Base-by-base conservation (phyloP, 2,329 filamentous ascomycete genomes). In the Hortaea werneckii region DNA sequence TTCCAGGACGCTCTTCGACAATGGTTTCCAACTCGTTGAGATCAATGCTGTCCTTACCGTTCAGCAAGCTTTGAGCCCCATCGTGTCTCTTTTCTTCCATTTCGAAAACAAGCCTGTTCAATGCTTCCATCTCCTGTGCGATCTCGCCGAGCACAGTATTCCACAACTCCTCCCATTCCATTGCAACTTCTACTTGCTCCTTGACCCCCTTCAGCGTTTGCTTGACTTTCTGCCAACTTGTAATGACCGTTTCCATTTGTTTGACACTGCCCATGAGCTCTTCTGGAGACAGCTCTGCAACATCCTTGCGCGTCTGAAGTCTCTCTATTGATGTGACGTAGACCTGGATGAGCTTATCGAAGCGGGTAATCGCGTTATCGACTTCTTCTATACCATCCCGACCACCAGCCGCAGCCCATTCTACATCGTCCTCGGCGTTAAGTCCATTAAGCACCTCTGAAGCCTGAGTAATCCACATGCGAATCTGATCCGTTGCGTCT, bases 91-190 rank as follows among this genome's bases (percentile, higher is more conserved):
- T 84, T 68, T 96, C 92, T 65, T 98, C 92, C 88, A 96, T 95
- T 66, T 96, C 89, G 59, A 96, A 96, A 29, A 96, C 86, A 41
- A 95, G 70, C 35, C 85, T 77, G 58, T 78, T 80, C 11, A 94
- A 73, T 39, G 83, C 82, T 53, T 92, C 85, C 60, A 88, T 82
- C 67, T 98, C 92, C 51, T 83, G 80, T 43, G 89, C 86, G 50
- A 96, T 95, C 62, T 96, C 90, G 39, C 89, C 90, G 2, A 98
- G 73, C 3, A 96, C 90, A 52, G 78, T 87, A 57, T 87, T 87
- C 90, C 92, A 96, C 32, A 98, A 74, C 67, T 96, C 89, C 65
- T 95, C 89, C 90, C 90, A 98, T 62, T 98, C 92, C 88, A 96
- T 94, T 40, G 92, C 92, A 48, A 95, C 81, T 65, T 96, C 92